Evolutionary conservation across 768 basidiomycete genomes (phyloP).

Genomic region (Leucocoprinus birnbaumii): DNA sequence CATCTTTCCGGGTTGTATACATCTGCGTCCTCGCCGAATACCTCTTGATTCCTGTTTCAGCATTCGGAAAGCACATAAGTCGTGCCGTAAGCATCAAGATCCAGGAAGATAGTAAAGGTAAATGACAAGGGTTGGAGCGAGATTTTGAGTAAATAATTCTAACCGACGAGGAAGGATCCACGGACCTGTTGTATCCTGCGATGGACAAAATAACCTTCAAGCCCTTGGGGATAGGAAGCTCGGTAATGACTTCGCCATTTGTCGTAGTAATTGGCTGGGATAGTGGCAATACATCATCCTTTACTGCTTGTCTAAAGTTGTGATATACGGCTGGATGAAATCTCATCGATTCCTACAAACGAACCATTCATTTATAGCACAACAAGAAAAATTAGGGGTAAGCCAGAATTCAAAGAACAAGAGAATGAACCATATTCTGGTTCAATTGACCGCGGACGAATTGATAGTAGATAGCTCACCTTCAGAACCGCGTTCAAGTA

Average conservation of each 20-base stretch:
- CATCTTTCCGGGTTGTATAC: constrained; percentile 49
- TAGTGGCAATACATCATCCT: constrained; percentile 60
- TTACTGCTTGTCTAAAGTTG: constrained; percentile 34
- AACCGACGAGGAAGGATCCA: background rate
- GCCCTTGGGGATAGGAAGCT: constrained; percentile 50
- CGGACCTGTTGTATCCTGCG: constrained; percentile 51
- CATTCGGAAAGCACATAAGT: background rate
- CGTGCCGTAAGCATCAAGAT: background rate
- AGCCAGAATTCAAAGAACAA: background rate
- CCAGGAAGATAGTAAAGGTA: background rate
- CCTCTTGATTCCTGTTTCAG: constrained; percentile 30
- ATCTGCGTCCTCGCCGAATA: constrained; percentile 48
- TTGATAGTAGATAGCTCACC: constrained; percentile 24
- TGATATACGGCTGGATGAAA: constrained; percentile 37
- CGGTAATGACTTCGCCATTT: constrained; percentile 40
- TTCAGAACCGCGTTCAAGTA: constrained; percentile 45
- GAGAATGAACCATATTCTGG: background rate
- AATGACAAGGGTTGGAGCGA: background rate
- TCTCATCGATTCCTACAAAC: constrained; percentile 41
- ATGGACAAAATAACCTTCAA: constrained; percentile 47
- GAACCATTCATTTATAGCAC: background rate
- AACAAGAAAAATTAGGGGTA: background rate
- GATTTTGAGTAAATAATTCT: background rate
- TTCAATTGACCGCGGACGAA: background rate
- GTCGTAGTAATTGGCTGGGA: constrained; percentile 44